Percentiles rank a stretch among this genome's conserved stretches.
Evolutionary conservation across 1,139 yeast species (phyloP).

Genomic region (Pichia sp.): DNA sequence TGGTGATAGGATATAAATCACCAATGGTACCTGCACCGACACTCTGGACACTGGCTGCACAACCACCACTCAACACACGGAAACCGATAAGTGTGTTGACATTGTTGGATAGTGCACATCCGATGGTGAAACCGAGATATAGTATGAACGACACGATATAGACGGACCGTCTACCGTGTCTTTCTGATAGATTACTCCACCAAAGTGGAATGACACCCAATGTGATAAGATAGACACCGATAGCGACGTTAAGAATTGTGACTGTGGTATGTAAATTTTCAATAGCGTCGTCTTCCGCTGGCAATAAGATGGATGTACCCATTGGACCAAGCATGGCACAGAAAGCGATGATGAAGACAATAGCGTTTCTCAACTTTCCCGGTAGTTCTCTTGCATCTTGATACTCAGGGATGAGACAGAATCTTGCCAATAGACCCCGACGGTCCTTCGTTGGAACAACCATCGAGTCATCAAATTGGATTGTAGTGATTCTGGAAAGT

Average conservation of each 20-base stretch:
- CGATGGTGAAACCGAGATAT: conserved; percentile 66
- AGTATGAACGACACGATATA: conserved; percentile 66
- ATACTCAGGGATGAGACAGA: conserved; percentile 67
- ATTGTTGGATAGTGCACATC: conserved; percentile 64
- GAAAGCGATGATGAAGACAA: conserved; percentile 65
- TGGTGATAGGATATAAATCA: conserved; percentile 64
- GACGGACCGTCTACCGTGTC: conserved; percentile 70
- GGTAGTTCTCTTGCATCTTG: conserved; percentile 71
- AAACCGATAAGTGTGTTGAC: conserved; percentile 65
- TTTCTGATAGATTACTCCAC: conserved; percentile 85
- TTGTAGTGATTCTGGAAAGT: conserved; percentile 21
- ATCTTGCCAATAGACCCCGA: conserved; percentile 53
- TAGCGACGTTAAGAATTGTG: conserved; percentile 68
- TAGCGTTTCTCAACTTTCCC: conserved; percentile 42
- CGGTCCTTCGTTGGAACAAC: conserved; percentile 43
- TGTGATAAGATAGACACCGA: conserved; percentile 73
- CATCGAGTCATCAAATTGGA: conserved; percentile 25
- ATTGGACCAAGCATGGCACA: conserved; percentile 86
- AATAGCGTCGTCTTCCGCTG: conserved; percentile 67
- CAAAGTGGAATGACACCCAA: conserved; percentile 82
- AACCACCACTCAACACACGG: conserved; percentile 73
- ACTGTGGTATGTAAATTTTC: conserved; percentile 53
- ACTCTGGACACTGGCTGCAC: conserved; percentile 84
- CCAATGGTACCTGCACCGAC: conserved; percentile 90
- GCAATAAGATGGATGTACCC: conserved; percentile 86